Evolutionary conservation across 148 eudicot genomes (phyloP), one percentile per base, ranked within the genome.

Genomic region (Persicaria tinctoria): DNA sequence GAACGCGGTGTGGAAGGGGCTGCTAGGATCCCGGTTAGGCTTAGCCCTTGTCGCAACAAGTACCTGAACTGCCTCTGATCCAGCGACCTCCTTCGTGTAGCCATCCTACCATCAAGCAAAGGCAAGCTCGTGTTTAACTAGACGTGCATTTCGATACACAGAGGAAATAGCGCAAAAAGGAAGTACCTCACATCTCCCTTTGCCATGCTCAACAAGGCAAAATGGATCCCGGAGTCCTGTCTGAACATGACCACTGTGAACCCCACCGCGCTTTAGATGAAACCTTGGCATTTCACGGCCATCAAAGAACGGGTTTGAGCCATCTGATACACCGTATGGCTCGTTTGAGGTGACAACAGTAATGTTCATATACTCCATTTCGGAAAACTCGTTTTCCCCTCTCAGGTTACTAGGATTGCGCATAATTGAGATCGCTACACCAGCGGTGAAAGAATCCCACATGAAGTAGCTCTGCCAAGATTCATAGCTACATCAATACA

Each of bases 221-320:
- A 89, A 93, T 53, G 91, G 89, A 78, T 93, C 98, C 0, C 87
- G 80, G 9, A 89, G 88, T 75, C 85, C 79, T n/a, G 78, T 88
- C 70, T 91, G 91, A 80, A 93, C 95, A 83, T 93, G 98, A 46
- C 98, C 98, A 56, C 95, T 89, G 46, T 93, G 98, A 79, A 91
- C 95, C 70, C 91, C 97, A 57, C 75, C 79, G 74, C 79, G 83
- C 74, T 18, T 47, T 55, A 87, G 79, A 17, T 82, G 81, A 78
- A 91, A 93, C 79, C 77, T 89, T 0, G 93, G 90, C 53, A 23
- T 71, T 46, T 53, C 68, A 46, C 64, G 84, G 44, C 86, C 91
- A 82, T 86, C 85, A 59, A 91, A 93, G 72, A 93, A 80, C 12
- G 92, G 90, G 72, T 93, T 93, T 74, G 98, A 93, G 60, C 98